Percentiles rank a stretch among this genome's conserved stretches.
Evolutionary conservation across 2,329 filamentous ascomycete species (phyloP).

Genomic region (Macroventuria anomochaeta): DNA sequence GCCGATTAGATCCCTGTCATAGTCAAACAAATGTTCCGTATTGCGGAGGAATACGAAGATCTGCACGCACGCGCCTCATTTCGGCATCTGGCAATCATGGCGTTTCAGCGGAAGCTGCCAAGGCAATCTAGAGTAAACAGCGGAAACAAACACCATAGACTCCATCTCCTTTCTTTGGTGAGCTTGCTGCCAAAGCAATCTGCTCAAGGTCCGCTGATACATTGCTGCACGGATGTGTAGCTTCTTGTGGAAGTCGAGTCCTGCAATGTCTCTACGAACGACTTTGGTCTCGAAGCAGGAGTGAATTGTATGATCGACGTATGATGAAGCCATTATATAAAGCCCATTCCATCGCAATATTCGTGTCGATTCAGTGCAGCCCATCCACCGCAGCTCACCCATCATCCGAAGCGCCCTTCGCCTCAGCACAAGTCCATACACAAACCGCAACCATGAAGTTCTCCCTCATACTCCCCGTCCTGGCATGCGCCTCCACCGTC

Average conservation of each 20-base stretch:
- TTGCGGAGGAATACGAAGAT: constrained; percentile 1
- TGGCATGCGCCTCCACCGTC: constrained; percentile 28
- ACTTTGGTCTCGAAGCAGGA: too few species aligned
- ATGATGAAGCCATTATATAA: constrained; percentile 5
- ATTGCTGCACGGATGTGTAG: neutral
- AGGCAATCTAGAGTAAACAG: constrained; percentile 13
- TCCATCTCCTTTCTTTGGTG: neutral
- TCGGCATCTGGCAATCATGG: constrained; percentile 2
- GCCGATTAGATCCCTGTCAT: neutral
- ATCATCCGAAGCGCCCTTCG: neutral
- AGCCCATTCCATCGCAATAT: neutral
- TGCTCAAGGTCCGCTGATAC: neutral
- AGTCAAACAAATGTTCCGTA: neutral
- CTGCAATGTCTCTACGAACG: constrained; percentile 8
- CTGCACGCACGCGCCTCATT: neutral
- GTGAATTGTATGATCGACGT: neutral
- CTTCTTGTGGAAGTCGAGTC: constrained; percentile 2
- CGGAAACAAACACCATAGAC: neutral
- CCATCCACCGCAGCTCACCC: neutral
- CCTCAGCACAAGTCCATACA: neutral
- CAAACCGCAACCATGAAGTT: constrained; percentile 27
- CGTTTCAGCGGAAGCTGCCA: constrained; percentile 11
- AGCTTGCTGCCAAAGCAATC: neutral
- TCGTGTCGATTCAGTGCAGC: neutral
- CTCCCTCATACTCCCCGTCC: constrained; percentile 24